These are phyloP conservation scores for Endothia cerciana DNA, from an alignment of 2,329 filamentous ascomycete genomes.

Conservation along the genomic window DNA sequence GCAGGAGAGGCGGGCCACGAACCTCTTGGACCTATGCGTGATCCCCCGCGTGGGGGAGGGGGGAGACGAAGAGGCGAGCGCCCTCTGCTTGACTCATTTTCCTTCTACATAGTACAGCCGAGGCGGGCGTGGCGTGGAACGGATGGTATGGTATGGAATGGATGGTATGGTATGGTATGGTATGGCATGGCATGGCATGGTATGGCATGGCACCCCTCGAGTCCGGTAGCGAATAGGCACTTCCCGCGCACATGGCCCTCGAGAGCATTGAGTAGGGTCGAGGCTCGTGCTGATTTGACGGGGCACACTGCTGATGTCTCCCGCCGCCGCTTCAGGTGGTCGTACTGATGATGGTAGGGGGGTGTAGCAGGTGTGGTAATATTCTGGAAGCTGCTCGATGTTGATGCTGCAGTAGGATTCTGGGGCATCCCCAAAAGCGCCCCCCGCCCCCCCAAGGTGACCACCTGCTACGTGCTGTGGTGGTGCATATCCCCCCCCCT, in stretches of 20 bases:
- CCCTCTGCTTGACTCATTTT: neutral
- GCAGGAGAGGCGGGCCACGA: neutral
- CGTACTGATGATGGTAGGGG: too few species aligned
- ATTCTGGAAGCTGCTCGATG: neutral
- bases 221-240: constrained; percentile 10
- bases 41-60: too few species aligned
- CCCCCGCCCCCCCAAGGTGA: too few species aligned
- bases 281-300: constrained; percentile 5
- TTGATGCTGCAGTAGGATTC: too few species aligned
- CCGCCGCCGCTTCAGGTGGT: neutral
- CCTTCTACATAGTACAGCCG: neutral
- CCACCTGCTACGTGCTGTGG: too few species aligned
- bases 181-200: too few species aligned
- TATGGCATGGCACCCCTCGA: too few species aligned
- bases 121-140: too few species aligned
- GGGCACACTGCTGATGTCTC: neutral
- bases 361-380: neutral
- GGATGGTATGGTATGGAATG: too few species aligned
- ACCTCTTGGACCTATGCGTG: constrained; percentile 5
- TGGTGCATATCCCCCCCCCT: too few species aligned
- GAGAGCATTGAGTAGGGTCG: neutral
- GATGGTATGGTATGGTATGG: too few species aligned
- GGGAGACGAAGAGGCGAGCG: neutral
- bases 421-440: too few species aligned
- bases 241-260: neutral